Conservation (phyloP, 1,284 basidiomycete genomes). For the Cystobasidium pallidum region DNA sequence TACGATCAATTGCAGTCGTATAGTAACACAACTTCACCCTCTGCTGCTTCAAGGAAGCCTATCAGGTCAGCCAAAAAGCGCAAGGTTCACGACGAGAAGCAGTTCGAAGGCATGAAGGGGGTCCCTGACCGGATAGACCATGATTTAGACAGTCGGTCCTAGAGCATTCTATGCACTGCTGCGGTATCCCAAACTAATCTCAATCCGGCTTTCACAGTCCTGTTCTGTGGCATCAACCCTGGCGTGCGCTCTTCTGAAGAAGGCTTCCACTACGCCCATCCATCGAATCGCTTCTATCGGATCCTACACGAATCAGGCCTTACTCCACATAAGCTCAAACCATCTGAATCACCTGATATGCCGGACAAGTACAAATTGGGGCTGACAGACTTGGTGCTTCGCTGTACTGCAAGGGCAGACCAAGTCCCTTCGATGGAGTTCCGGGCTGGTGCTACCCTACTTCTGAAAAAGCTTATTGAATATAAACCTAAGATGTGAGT, state of each 20-base stretch:
- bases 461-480: conserved; percentile 28
- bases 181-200: too few species aligned
- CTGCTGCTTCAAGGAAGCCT: neutral
- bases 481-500: conserved; percentile 35
- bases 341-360: conserved; percentile 38
- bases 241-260: conserved; percentile 33
- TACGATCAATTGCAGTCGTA: neutral
- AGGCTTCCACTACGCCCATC: conserved; percentile 42
- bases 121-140: conserved; percentile 35
- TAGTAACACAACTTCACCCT: neutral
- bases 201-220: conserved; percentile 16
- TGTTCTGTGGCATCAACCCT: conserved; percentile 44
- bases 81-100: conserved; percentile 16
- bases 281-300: conserved; percentile 45
- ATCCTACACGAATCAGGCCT: conserved; percentile 41
- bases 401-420: conserved; percentile 41
- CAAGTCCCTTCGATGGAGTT: conserved; percentile 37
- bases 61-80: conserved; percentile 14
- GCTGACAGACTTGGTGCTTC: conserved; percentile 36
- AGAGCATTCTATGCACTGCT: too few species aligned
- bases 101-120: conserved; percentile 39
- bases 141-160: conserved; percentile 27
- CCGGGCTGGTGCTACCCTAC: conserved; percentile 31
- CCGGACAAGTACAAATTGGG: conserved; percentile 30
- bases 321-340: conserved; percentile 28